Evolutionary conservation across 257 asterid species (phyloP), one percentile per base, ranked within the genome.

Genomic region (Orobanche coerulescens): DNA sequence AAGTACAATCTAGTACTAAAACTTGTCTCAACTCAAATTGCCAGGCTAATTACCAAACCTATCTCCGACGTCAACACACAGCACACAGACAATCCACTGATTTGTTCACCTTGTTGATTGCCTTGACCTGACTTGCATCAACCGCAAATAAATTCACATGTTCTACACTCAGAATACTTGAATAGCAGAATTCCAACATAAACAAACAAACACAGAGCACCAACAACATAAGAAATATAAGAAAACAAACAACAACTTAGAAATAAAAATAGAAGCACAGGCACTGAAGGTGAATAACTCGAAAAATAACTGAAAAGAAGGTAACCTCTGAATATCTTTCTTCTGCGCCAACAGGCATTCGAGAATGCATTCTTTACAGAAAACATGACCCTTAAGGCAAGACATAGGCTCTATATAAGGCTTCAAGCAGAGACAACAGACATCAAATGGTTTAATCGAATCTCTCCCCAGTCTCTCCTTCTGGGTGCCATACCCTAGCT

Each of bases 401-500:
- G 86, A 86, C 78, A 93, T 58, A 25, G 98, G 95, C 47, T 93
- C 94, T 6, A 89, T 86, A 8, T 77, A 77, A 12, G 97, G 82
- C 84, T 93, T 93, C 88, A 93, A 80, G 80, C 98, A 93, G 61
- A 93, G 97, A 67, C 73, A 76, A 68, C 98, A 93, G 0, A 90
- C 79, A 54, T 93, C 98, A 65, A 93, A 93, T 0, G 98, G 95
- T 67, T 93, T 93, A 24, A 93, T 86, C 6, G 98, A 86, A 61
- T 93, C 98, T 66, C 67, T 93, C 8, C 95, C 95, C 20, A 93
- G 70, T 43, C 98, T 77, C 85, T 93, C 95, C 78, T 82, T 88
- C 78, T 93, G 97, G 46, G 95, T 89, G 5, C 98, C 98, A 56
- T 89, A 89, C 23, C 98, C 98, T 14, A 93, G 79, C 81, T 93